Percentiles rank a stretch among this genome's conserved stretches.
These are phyloP conservation scores for Apiotrichum domesticum DNA, from an alignment of 1,284 basidiomycete species.

Conservation along the genomic window DNA sequence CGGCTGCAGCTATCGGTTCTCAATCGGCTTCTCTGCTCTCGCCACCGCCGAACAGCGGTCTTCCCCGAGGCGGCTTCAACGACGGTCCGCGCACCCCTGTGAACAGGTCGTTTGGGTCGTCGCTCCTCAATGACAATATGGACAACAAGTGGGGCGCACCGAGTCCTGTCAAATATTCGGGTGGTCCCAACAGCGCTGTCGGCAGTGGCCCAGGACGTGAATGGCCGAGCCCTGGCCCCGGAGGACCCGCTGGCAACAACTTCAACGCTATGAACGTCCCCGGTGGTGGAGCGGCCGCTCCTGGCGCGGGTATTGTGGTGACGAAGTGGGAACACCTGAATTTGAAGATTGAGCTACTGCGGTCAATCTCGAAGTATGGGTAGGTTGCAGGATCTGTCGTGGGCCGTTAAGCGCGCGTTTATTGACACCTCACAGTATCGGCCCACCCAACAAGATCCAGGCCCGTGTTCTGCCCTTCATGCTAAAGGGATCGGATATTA, in stretches of 20 bases:
- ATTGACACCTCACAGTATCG: slow-evolving; percentile 57
- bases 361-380: slow-evolving; percentile 90
- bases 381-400: slow-evolving; percentile 46
- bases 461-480: slow-evolving; percentile 93
- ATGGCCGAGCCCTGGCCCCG: slow-evolving; percentile 12
- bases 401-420: background rate
- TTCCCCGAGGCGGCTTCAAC: slow-evolving; percentile 5
- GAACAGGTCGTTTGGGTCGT: slow-evolving; percentile 15
- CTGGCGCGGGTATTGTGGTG: slow-evolving; percentile 71
- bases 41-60: background rate
- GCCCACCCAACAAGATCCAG: slow-evolving; percentile 98
- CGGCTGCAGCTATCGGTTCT: background rate
- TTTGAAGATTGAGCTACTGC: slow-evolving; percentile 76
- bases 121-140: slow-evolving; percentile 10
- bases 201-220: slow-evolving; percentile 8
- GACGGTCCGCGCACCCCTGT: slow-evolving; percentile 10
- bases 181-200: background rate
- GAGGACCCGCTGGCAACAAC: slow-evolving; percentile 1
- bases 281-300: slow-evolving; percentile 50
- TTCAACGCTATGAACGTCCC: slow-evolving; percentile 5
- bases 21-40: slow-evolving; percentile 3
- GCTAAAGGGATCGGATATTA: slow-evolving; percentile 84
- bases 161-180: slow-evolving; percentile 2
- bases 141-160: slow-evolving; percentile 18
- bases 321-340: slow-evolving; percentile 95